Base-by-base conservation (phyloP, 331 rosid species). In the Prunus yedoensis region DNA sequence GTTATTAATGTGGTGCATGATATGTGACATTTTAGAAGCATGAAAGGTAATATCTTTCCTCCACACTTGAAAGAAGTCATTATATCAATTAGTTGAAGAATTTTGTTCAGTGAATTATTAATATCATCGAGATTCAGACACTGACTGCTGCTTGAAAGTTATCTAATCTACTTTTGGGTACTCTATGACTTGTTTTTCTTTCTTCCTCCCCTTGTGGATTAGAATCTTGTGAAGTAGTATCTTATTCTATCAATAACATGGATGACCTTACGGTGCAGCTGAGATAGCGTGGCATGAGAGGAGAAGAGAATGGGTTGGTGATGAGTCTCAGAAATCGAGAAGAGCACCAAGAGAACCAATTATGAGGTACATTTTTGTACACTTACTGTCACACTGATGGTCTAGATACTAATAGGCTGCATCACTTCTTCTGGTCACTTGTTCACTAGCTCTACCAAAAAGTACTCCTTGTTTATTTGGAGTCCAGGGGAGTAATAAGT, bases 241-340 rank as follows among this genome's bases (percentile, higher is more conserved):
- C 65, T 46, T 68, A 45, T 21, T 71, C 18, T 60, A 32, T 49
- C 13, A 23, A 25, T 64, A 30, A 71, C 23, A 28, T 17, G 68
- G 51, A 10, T 71, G 56, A 23, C 57, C 25, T 70, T 56, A 59
- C 4, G 18, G 18, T 79, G 89, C 92, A 91, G 96, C 93, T 18
- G 96, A 87, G 87, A 70, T 82, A 73, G 84, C 90, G 70, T 91
- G 96, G 96, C 86, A 84, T 63, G 80, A 84, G 74, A 79, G 32
- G 77, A 82, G 96, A 81, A 89, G 59, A 70, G 87, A 87, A 83
- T 91, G 96, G 94, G 81, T 84, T 13, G 96, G 92, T 46, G 81
- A 85, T 71, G 80, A 16, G 66, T 79, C 89, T 59, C 79, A 77
- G 62, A 85, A 78, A 15, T 27, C 77, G 41, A 84, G 9, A 71